phyloP scores from a whole-genome alignment of 1,284 basidiomycete genomes.

The Ceratobasidium sp. region DNA sequence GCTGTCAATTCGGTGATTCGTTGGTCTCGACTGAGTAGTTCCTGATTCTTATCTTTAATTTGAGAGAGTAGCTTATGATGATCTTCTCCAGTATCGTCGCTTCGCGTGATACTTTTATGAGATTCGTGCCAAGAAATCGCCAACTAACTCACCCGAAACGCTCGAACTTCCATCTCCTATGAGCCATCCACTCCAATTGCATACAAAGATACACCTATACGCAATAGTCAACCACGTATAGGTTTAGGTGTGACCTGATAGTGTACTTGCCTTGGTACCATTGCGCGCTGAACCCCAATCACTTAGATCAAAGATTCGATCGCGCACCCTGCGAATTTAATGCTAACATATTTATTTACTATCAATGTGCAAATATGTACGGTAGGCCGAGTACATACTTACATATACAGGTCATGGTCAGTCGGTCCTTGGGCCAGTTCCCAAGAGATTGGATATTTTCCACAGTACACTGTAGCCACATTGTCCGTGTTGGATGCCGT shows the following conservation, averaged over 20 bases:
- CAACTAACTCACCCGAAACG: not conserved
- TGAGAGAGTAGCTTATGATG: no score
- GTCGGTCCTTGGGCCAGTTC: not conserved
- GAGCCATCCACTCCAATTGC: not conserved
- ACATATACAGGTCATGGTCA: not conserved
- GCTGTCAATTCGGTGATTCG: no score
- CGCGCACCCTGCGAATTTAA: not conserved
- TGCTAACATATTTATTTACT: not conserved
- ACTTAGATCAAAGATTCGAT: conserved; percentile 6
- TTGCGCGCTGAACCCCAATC: not conserved
- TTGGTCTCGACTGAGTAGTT: no score
- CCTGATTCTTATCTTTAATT: no score
- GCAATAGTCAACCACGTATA: not conserved
- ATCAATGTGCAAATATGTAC: not conserved
- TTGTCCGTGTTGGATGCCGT: not conserved
- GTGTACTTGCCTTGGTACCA: not conserved
- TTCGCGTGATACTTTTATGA: not conserved
- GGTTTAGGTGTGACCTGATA: not conserved
- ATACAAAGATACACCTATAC: not conserved
- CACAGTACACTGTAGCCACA: not conserved
- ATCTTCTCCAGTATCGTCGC: conserved; percentile 11
- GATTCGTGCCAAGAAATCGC: no score
- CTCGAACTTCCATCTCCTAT: conserved; percentile 16
- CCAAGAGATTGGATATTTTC: conserved; percentile 1
- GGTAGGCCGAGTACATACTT: not conserved